phyloP scores from a whole-genome alignment of 2,329 filamentous ascomycete species.

The Monosporascus sp. region DNA sequence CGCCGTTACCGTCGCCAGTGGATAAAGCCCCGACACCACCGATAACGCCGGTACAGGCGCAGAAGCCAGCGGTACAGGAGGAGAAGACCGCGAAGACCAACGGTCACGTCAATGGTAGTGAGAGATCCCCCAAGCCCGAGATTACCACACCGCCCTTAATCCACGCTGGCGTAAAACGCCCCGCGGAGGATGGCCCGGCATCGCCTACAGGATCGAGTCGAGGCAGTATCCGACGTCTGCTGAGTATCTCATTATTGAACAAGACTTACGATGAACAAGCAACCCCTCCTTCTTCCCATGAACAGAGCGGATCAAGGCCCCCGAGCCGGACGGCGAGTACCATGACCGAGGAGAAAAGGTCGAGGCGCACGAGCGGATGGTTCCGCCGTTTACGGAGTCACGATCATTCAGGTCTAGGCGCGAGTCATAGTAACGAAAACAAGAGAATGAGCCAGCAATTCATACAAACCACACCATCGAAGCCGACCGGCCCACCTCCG shows the following conservation, averaged over 20 bases:
- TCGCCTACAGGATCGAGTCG: constrained; percentile 49
- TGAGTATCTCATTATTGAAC: constrained; percentile 52
- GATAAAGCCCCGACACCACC: constrained; percentile 43
- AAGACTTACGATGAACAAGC: constrained; percentile 43
- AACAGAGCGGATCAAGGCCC: constrained; percentile 36
- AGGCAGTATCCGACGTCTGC: constrained; percentile 52
- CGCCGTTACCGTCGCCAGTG: constrained; percentile 49
- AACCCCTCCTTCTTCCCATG: constrained; percentile 22
- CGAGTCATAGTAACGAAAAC: constrained; percentile 18
- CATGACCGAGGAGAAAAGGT: constrained; percentile 46
- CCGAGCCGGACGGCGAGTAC: constrained; percentile 46
- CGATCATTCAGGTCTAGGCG: constrained; percentile 14
- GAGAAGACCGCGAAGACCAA: constrained; percentile 20
- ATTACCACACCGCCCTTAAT: constrained; percentile 18
- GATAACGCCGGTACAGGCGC: constrained; percentile 23
- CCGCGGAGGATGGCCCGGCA: constrained; percentile 44
- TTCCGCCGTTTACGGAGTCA: constrained; percentile 48
- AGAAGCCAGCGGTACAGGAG: constrained; percentile 10
- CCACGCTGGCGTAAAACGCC: constrained; percentile 40
- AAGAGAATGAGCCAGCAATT: constrained; percentile 40
- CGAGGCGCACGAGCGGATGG: constrained; percentile 54
- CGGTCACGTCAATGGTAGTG: constrained; percentile 36
- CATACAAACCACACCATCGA: constrained; percentile 30
- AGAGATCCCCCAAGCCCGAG: constrained; percentile 29
- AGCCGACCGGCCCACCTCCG: constrained; percentile 46